Conservation (phyloP, 2,329 filamentous ascomycete genomes). For the Xylaria sp. region DNA sequence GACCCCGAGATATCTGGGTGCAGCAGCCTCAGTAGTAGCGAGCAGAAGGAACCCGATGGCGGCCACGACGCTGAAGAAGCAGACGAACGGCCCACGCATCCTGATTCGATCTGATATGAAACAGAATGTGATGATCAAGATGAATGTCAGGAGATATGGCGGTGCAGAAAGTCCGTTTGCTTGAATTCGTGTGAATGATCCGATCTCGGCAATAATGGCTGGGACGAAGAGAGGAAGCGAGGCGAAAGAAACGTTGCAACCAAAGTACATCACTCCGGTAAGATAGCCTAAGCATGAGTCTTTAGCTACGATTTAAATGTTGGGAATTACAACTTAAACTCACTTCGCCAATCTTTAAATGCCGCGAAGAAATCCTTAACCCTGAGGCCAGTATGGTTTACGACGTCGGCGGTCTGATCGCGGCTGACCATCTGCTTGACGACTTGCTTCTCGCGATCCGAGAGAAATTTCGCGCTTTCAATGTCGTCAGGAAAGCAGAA, state of each 20-base stretch:
- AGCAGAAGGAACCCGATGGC: constrained; percentile 55
- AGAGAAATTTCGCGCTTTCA: constrained; percentile 40
- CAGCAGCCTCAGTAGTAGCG: constrained; percentile 49
- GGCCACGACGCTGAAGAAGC: constrained; percentile 49
- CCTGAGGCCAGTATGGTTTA: constrained; percentile 37
- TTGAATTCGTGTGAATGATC: constrained; percentile 49
- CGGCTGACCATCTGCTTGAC: constrained; percentile 38
- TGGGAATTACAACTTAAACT: neutral
- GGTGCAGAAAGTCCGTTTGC: constrained; percentile 53
- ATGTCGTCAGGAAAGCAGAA: constrained; percentile 55
- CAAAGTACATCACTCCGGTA: constrained; percentile 53
- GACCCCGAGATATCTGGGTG: constrained; percentile 51
- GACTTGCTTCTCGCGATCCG: constrained; percentile 51
- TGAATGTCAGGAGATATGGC: constrained; percentile 54
- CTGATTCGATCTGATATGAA: constrained; percentile 52
- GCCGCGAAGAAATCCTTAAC: constrained; percentile 36
- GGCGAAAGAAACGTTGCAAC: constrained; percentile 49
- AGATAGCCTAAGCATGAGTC: constrained; percentile 30
- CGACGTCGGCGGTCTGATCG: constrained; percentile 39
- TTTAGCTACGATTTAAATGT: neutral
- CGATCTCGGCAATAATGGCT: constrained; percentile 51
- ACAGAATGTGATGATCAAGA: constrained; percentile 51
- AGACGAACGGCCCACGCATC: constrained; percentile 54
- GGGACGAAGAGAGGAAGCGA: constrained; percentile 49
- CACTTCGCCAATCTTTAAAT: constrained; percentile 42